phyloP scores from a whole-genome alignment of 768 basidiomycete species.

The Kwoniella heveanensis region DNA sequence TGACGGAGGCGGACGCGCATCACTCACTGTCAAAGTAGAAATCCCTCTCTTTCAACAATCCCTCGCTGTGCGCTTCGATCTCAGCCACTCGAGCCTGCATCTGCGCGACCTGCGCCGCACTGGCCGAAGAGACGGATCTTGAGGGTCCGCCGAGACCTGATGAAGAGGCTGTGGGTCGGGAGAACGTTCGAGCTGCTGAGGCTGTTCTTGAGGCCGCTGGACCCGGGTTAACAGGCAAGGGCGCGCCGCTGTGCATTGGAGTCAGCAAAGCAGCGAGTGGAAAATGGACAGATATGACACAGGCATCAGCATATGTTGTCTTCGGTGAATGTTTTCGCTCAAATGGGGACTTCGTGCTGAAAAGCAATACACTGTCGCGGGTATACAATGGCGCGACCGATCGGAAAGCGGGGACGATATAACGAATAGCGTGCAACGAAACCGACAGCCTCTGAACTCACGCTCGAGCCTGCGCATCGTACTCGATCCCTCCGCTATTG shows the following conservation, averaged over 20 bases:
- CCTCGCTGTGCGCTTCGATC: slow-evolving; percentile 77
- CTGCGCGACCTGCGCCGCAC: slow-evolving; percentile 65
- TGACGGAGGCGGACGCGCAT: no score
- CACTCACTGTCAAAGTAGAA: slow-evolving; percentile 93
- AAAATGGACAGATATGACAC: no score
- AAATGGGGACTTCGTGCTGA: no score
- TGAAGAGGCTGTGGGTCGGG: slow-evolving; percentile 10
- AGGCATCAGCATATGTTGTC: no score
- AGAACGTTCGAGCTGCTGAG: slow-evolving; percentile 3
- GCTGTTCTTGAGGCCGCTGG: slow-evolving; percentile 18
- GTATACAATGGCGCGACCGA: no score
- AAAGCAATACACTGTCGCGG: no score
- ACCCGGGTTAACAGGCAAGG: not conserved
- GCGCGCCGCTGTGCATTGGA: not conserved
- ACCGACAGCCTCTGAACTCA: slow-evolving; percentile 62
- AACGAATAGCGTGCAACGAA: no score
- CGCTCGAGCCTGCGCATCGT: slow-evolving; percentile 80
- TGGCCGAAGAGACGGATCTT: slow-evolving; percentile 40
- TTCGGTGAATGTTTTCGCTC: no score
- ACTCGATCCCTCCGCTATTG: slow-evolving; percentile 82
- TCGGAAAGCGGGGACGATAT: no score
- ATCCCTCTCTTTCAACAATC: slow-evolving; percentile 93
- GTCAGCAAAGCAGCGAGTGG: no score
- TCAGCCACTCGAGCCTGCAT: slow-evolving; percentile 80
- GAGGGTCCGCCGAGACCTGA: slow-evolving; percentile 12